A percentile compares a stretch with the other conserved stretches of the same genome.
phyloP scores from a whole-genome alignment of 345 rosid genomes.

The Heritiera fomes region DNA sequence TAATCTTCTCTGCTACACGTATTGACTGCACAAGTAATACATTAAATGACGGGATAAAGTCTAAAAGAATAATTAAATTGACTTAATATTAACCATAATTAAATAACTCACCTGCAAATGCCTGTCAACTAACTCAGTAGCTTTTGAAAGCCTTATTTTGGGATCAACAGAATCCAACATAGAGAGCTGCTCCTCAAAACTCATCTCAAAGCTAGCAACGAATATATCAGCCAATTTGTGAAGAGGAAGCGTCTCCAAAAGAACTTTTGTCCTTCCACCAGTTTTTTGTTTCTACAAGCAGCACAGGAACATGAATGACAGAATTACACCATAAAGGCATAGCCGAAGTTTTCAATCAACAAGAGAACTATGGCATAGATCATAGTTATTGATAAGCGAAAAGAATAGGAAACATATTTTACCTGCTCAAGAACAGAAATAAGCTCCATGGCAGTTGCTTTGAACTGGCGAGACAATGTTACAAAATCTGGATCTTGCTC shows the following conservation, averaged over 20 bases:
- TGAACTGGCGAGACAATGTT: constrained; percentile 86
- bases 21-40: constrained; percentile 75
- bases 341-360: constrained; percentile 9
- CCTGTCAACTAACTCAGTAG: constrained; percentile 95
- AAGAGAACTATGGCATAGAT: background rate
- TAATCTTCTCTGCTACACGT: constrained; percentile 98
- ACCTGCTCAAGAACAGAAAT: constrained; percentile 99
- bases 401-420: constrained; percentile 14
- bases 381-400: constrained; percentile 6
- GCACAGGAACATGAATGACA: constrained; percentile 18
- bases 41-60: constrained; percentile 30
- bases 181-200: constrained; percentile 92
- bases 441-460: constrained; percentile 94
- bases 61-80: constrained; percentile 19
- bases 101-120: constrained; percentile 80
- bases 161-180: constrained; percentile 96
- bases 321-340: background rate
- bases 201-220: constrained; percentile 99
- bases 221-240: constrained; percentile 98
- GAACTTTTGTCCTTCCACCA: constrained; percentile 91
- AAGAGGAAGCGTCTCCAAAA: constrained; percentile 93
- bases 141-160: constrained; percentile 90
- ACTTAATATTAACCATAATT: constrained; percentile 19
- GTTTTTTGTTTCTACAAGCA: constrained; percentile 83
- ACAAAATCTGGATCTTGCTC: constrained; percentile 91